Evolutionary conservation across 306 rosid genomes (phyloP), one percentile per base, ranked within the genome.

Genomic region (Fagus sylvatica): DNA sequence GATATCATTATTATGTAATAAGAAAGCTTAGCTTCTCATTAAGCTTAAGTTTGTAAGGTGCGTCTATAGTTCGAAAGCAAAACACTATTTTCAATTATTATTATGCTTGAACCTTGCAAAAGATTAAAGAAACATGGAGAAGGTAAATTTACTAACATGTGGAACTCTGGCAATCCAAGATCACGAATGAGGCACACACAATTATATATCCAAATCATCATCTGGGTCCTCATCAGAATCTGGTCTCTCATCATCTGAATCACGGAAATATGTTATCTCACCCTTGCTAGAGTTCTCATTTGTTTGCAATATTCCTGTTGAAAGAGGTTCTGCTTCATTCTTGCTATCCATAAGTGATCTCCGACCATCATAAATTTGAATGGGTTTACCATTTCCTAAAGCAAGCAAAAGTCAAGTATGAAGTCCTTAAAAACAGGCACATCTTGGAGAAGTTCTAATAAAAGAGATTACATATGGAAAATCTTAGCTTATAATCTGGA

Each of bases 181-280:
- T 65, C 40, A 42, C 0, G 8, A n/a, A 69, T 10, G 37, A 34
- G 15, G 17, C 28, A 6, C 19, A 69, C 41, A 69, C 40, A 56
- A 41, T 87, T 74, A 94, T 76, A 94, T 94, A 78, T 94, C 98
- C 80, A 92, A 84, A 87, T 94, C 98, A 88, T 94, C 97, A 76
- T 92, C 97, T 34, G 97, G 98, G 79, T 94, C 98, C 86, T 94
- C 98, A 78, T 92, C 98, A 65, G 98, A 94, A 83, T 94, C 98
- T 56, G 97, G 98, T 92, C 87, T 94, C 89, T 94, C 97, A 75
- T 89, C 98, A 53, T 94, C 98, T 11, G 98, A 94, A 82, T 94
- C 98, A 2, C 97, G 95, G 30, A 83, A 89, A 82, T 92, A 94
- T 83, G 90, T 81, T 71, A 94, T 94, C 91, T 94, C 98, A 6